Evolutionary conservation across 169 alveolate species (phyloP), one percentile per base, ranked within the genome.

Genomic region (Besnoitia besnoiti): DNA sequence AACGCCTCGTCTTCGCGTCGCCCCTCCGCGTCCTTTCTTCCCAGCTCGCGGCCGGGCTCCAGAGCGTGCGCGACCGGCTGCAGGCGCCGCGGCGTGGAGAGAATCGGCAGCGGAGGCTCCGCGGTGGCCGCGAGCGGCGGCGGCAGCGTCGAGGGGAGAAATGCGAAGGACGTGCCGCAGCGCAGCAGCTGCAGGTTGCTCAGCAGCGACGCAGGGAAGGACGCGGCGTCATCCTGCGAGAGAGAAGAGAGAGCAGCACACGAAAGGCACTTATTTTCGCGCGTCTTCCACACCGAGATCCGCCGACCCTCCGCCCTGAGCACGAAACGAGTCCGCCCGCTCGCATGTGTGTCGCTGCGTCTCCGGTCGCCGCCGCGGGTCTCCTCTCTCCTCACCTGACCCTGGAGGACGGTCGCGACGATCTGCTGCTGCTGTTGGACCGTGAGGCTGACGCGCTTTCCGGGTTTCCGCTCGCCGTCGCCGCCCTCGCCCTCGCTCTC

Each of bases 401-500:
- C 80, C 80, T 7, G 59, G n/a, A 40, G 30, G 85, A 35, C n/a
- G 35, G 16, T 42, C 10, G 55, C 87, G 59, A 77, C 55, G 59
- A 42, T 19, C n/a, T 77, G 87, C 37, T 77, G 40, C 87, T 40
- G 87, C 55, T 77, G 87, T 21, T 7, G 39, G 33, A 37, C 61
- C 21, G 87, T 42, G 4, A 42, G 27, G 7, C 44, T 27, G 21
- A 55, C 61, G 87, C 10, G 21, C 35, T n/a, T 61, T 21, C 93
- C 90, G 75, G 47, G 80, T 61, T 84, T 21, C 10, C 12, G 30
- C n/a, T 49, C 90, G 19, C 84, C 93, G 30, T 75, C 84, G 80
- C 49, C 67, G n/a, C 42, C 89, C 8, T 88, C 92, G 59, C 90
- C 93, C 27, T 90, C 93, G 39, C 93, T 90, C 49, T 90, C 93